Conservation (phyloP, 305 asterid genomes). For the Fraxinus angustifolia region DNA sequence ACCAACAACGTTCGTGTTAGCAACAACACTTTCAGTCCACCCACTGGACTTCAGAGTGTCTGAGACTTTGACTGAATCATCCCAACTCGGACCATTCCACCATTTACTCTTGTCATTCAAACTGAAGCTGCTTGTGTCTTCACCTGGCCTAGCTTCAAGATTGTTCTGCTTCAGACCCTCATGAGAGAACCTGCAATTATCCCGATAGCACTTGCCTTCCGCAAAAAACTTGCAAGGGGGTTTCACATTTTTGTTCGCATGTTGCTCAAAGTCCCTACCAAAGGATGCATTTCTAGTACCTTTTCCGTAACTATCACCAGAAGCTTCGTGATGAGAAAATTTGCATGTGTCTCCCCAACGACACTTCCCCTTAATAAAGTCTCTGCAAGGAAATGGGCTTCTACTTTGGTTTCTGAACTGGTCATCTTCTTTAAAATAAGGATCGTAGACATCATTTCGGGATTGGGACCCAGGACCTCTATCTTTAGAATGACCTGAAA, state of each 20-base stretch:
- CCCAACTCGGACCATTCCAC: constrained; percentile 44
- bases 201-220: constrained; percentile 68
- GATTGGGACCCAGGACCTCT: constrained; percentile 46
- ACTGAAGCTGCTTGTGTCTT: constrained; percentile 28
- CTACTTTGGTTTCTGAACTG: constrained; percentile 45
- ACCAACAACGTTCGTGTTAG: constrained; percentile 21
- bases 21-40: constrained; percentile 32
- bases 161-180: constrained; percentile 41
- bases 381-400: constrained; percentile 53
- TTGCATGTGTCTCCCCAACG: constrained; percentile 77
- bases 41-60: constrained; percentile 31
- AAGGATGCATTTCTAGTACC: constrained; percentile 37
- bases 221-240: constrained; percentile 66
- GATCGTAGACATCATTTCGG: constrained; percentile 42
- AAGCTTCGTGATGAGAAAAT: constrained; percentile 60
- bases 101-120: constrained; percentile 32
- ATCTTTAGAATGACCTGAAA: constrained; percentile 35
- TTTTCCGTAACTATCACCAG: constrained; percentile 43
- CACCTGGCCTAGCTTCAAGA: constrained; percentile 41
- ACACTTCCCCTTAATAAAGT: constrained; percentile 61
- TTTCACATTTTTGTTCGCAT: constrained; percentile 35
- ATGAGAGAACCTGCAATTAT: constrained; percentile 77
- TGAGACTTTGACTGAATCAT: constrained; percentile 27
- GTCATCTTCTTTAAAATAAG: constrained; percentile 44
- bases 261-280: constrained; percentile 41